Evolutionary conservation across 345 rosid species (phyloP).

Genomic region (Eucalyptus cloeziana): DNA sequence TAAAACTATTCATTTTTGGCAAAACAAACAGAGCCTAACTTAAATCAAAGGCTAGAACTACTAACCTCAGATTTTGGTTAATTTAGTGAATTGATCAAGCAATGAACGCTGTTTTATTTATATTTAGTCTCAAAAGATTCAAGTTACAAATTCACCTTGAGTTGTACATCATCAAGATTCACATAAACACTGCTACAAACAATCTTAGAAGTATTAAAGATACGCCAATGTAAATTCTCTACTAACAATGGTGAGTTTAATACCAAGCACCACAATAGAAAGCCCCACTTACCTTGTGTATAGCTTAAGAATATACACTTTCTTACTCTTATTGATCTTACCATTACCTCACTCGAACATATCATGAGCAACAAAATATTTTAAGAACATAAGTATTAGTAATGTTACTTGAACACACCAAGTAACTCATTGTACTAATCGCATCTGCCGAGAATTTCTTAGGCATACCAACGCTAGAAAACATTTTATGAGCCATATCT

Average conservation of each 20-base stretch:
- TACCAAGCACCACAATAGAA: not conserved
- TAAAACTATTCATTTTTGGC: too few relatives aligned
- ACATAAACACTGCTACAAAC: not conserved
- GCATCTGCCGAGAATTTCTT: too few relatives aligned
- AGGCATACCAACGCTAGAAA: not conserved
- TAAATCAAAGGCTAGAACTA: not conserved
- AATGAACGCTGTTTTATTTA: not conserved
- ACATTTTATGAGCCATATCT: not conserved
- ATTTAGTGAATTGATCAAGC: not conserved
- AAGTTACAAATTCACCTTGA: not conserved
- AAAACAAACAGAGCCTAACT: not conserved
- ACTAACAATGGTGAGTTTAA: not conserved
- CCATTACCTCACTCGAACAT: not conserved
- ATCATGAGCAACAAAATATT: not conserved
- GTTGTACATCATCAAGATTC: not conserved
- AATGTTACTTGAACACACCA: not conserved
- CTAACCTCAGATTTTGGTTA: not conserved
- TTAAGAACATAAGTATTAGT: too few relatives aligned
- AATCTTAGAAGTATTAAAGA: not conserved
- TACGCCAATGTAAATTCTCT: not conserved
- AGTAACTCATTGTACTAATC: not conserved
- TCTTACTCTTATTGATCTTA: not conserved
- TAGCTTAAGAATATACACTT: not conserved
- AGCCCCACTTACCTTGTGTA: not conserved
- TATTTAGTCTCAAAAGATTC: not conserved